Percentiles rank a stretch among this genome's conserved stretches.
These are phyloP conservation scores for Suhomyces bokatorum DNA, from an alignment of 1,139 yeast species.

Conservation along the genomic window DNA sequence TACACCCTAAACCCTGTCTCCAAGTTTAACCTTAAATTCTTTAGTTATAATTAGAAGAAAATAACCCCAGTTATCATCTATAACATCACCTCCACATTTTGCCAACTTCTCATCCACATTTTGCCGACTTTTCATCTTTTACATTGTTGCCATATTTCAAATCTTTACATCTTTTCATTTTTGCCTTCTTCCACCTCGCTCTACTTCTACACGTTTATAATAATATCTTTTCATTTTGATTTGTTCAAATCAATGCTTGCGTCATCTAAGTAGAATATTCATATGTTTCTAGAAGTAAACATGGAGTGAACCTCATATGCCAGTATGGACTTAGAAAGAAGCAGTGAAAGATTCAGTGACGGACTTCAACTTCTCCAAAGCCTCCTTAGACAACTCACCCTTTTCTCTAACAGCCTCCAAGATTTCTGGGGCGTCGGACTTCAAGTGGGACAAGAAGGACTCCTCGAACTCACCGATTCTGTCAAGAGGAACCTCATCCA, in stretches of 20 bases:
- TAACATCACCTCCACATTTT: too few species aligned
- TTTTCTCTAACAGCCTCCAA: constrained; percentile 79
- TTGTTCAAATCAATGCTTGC: constrained; percentile 12
- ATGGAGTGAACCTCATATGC: constrained; percentile 12
- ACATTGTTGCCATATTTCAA: too few species aligned
- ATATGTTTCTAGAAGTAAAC: constrained; percentile 12
- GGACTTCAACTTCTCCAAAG: constrained; percentile 81
- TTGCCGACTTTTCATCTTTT: too few species aligned
- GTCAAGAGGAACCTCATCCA: constrained; percentile 82
- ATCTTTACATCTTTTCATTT: too few species aligned
- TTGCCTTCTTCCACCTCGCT: too few species aligned
- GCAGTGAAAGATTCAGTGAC: constrained; percentile 92
- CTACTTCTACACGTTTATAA: constrained; percentile 7
- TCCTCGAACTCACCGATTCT: constrained; percentile 91
- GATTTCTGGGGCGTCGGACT: constrained; percentile 85
- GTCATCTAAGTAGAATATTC: constrained; percentile 12
- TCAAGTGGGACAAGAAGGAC: constrained; percentile 87
- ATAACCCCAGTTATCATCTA: too few species aligned
- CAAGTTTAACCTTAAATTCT: too few species aligned
- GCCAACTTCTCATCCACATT: too few species aligned
- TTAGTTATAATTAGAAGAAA: too few species aligned
- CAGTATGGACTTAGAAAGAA: constrained; percentile 55
- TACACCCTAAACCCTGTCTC: too few species aligned
- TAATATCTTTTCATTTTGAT: constrained; percentile 16
- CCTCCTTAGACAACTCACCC: constrained; percentile 91